Evolutionary conservation across 2,329 filamentous ascomycete genomes (phyloP).

Genomic region (Metarhizium brunneum): DNA sequence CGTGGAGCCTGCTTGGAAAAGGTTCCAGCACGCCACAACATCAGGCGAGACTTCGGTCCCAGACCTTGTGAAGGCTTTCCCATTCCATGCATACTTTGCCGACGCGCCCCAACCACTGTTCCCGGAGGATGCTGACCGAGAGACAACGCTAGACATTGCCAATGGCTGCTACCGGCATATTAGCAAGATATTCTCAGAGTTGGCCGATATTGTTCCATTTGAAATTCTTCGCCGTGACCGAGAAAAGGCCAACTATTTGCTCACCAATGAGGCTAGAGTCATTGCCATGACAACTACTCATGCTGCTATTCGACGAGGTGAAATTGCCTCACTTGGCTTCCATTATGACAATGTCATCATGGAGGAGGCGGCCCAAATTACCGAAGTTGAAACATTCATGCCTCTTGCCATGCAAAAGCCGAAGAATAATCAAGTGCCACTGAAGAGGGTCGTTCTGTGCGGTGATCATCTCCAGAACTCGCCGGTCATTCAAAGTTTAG

Average conservation of each 20-base stretch:
- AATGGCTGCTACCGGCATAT: slow-evolving; percentile 84
- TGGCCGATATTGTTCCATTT: slow-evolving; percentile 90
- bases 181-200: slow-evolving; percentile 78
- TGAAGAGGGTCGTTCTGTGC: slow-evolving; percentile 85
- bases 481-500: slow-evolving; percentile 87
- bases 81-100: slow-evolving; percentile 80
- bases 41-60: slow-evolving; percentile 45
- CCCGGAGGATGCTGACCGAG: slow-evolving; percentile 52
- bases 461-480: slow-evolving; percentile 97
- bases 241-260: slow-evolving; percentile 92
- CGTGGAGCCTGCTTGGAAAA: slow-evolving; percentile 77
- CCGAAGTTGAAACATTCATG: slow-evolving; percentile 94
- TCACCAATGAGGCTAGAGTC: slow-evolving; percentile 92
- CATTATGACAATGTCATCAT: slow-evolving; percentile 97
- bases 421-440: slow-evolving; percentile 58
- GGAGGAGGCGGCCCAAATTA: slow-evolving; percentile 97
- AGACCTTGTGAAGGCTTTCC: slow-evolving; percentile 66
- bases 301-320: slow-evolving; percentile 84
- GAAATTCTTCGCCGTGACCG: slow-evolving; percentile 82
- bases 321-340: slow-evolving; percentile 88
- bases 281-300: slow-evolving; percentile 99
- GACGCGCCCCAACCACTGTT: slow-evolving; percentile 84
- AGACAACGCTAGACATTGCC: slow-evolving; percentile 64
- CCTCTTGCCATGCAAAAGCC: slow-evolving; percentile 86
- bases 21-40: slow-evolving; percentile 56